phyloP scores from a whole-genome alignment of 495 filamentous ascomycete species.

The Penicillium salamii region DNA sequence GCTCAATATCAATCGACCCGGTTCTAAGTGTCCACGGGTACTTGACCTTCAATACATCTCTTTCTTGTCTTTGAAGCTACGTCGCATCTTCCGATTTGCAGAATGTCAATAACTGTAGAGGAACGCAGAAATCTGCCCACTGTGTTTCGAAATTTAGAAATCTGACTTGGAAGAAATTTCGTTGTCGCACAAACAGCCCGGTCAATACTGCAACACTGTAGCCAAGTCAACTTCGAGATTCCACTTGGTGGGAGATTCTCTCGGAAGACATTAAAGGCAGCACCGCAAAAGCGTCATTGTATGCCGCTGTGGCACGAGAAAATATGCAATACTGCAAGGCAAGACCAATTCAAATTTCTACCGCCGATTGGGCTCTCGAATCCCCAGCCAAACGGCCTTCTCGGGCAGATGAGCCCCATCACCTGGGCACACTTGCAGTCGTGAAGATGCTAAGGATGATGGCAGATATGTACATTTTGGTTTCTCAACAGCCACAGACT shows the following conservation, averaged over 20 bases:
- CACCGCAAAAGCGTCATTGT: neutral
- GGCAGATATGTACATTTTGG: no score
- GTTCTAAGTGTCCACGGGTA: no score
- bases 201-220: slow-evolving; percentile 21
- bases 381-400: no score
- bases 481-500: no score
- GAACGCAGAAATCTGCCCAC: neutral
- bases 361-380: neutral
- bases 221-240: slow-evolving; percentile 1
- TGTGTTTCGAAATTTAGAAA: neutral
- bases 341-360: neutral
- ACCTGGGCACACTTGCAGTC: no score
- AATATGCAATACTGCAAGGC: neutral
- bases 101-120: no score
- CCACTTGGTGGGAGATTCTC: neutral
- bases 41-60: no score
- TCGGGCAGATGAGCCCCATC: no score
- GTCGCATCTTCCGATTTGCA: no score
- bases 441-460: no score
- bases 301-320: slow-evolving; percentile 1
- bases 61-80: no score
- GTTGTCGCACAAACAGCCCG: slow-evolving; percentile 17
- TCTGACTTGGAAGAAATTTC: slow-evolving; percentile 10
- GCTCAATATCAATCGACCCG: no score
- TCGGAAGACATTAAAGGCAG: neutral